phyloP scores from a whole-genome alignment of 2,329 filamentous ascomycete species.

The Penicillium occitanis region DNA sequence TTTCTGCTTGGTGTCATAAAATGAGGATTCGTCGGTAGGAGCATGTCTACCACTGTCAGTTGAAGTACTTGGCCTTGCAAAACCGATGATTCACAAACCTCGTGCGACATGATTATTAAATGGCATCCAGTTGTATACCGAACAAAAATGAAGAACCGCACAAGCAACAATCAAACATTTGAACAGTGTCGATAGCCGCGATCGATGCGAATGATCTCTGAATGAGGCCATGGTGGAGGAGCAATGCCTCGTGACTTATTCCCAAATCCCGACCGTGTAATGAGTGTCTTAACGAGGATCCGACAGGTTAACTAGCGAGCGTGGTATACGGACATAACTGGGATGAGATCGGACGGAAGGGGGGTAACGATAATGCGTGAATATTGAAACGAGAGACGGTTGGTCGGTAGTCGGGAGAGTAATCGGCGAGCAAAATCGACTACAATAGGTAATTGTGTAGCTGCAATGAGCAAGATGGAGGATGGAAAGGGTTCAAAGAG shows the following conservation, averaged over 20 bases:
- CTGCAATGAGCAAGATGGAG: neutral
- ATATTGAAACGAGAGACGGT: neutral
- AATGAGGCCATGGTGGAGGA: slow-evolving; percentile 15
- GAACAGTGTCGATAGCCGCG: slow-evolving; percentile 17
- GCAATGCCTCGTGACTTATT: neutral
- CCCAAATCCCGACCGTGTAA: neutral
- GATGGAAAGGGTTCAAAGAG: neutral
- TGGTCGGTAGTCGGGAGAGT: neutral
- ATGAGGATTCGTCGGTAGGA: slow-evolving; percentile 12
- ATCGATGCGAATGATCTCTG: slow-evolving; percentile 15
- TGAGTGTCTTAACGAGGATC: neutral
- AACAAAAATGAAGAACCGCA: slow-evolving; percentile 17
- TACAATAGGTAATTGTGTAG: neutral
- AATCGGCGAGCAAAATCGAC: neutral
- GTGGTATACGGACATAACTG: neutral
- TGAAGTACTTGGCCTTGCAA: neutral
- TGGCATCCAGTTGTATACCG: slow-evolving; percentile 19
- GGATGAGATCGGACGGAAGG: neutral
- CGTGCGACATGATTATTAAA: slow-evolving; percentile 4
- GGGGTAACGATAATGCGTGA: neutral
- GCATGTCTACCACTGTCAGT: neutral
- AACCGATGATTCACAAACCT: neutral
- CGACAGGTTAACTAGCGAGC: neutral
- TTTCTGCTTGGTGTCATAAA: slow-evolving; percentile 9
- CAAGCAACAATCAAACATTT: slow-evolving; percentile 17